These are phyloP conservation scores for Clausena lansium DNA, from an alignment of 345 rosid species.

Conservation along the genomic window DNA sequence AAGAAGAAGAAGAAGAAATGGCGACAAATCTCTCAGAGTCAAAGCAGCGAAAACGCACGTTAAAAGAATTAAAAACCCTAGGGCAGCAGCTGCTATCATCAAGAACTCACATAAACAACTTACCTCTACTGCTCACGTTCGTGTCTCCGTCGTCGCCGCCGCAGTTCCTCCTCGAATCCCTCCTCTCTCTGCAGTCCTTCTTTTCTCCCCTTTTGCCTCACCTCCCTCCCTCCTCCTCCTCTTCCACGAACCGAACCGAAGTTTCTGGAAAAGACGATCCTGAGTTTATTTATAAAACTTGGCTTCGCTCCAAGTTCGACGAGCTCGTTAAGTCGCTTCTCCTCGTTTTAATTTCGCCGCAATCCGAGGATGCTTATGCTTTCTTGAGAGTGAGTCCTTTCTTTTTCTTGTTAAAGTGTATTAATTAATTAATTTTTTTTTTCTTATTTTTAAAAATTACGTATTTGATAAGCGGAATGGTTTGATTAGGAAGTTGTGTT, in stretches of 20 bases:
- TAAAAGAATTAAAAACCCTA: constrained; percentile 63
- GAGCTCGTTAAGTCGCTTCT: constrained; percentile 56
- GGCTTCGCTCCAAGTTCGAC: constrained; percentile 86
- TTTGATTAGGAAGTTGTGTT: constrained; percentile 64
- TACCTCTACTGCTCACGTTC: constrained; percentile 71
- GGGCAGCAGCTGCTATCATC: constrained; percentile 78
- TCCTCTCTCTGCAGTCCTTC: constrained; percentile 91
- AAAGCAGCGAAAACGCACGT: constrained; percentile 32
- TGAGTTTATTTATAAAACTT: constrained; percentile 54
- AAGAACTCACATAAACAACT: constrained; percentile 67
- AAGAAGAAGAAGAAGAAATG: constrained; percentile 29
- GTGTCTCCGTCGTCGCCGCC: constrained; percentile 65
- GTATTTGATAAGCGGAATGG: background rate
- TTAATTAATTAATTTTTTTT: background rate
- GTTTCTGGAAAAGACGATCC: constrained; percentile 35
- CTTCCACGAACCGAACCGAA: constrained; percentile 16
- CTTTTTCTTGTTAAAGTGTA: background rate
- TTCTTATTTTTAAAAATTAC: no score
- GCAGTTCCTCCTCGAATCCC: constrained; percentile 62
- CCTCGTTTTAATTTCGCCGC: constrained; percentile 41
- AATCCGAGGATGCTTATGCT: constrained; percentile 40
- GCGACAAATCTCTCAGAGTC: constrained; percentile 32
- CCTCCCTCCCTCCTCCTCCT: constrained; percentile 53
- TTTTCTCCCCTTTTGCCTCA: constrained; percentile 76
- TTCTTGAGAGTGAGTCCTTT: constrained; percentile 39